These are phyloP conservation scores for Stagonosporopsis rhizophila DNA, from an alignment of 2,329 filamentous ascomycete species.

Conservation along the genomic window DNA sequence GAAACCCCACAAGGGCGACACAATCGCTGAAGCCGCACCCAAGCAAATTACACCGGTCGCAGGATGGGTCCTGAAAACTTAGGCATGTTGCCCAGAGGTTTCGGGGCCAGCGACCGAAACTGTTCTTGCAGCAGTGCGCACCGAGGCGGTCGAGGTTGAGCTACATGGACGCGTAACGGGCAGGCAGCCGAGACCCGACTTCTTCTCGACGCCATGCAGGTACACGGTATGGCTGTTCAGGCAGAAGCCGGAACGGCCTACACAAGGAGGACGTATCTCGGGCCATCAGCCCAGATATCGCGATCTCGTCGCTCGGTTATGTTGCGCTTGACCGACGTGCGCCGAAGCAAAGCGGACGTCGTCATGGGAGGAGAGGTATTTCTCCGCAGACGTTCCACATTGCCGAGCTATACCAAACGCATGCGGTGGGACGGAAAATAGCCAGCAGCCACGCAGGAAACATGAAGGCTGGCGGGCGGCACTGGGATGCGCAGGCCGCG, in stretches of 20 bases:
- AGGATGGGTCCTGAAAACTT: conserved; percentile 7
- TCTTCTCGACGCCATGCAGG: conserved; percentile 20
- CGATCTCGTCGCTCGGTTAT: conserved; percentile 10
- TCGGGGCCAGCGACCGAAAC: conserved; percentile 16
- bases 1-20: conserved; percentile 24
- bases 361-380: conserved; percentile 20
- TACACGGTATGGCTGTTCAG: conserved; percentile 8
- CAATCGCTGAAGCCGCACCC: conserved; percentile 10
- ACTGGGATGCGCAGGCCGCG: conserved; percentile 11
- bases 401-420: conserved; percentile 18
- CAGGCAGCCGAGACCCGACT: conserved; percentile 11
- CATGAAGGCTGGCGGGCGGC: conserved; percentile 10
- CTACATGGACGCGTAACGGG: neutral
- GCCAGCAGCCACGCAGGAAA: conserved; percentile 8
- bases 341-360: conserved; percentile 20
- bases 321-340: conserved; percentile 10
- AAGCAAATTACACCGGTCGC: conserved; percentile 10
- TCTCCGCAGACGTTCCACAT: conserved; percentile 18
- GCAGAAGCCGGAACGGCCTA: conserved; percentile 10
- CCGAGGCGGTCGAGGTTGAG: conserved; percentile 2
- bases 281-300: conserved; percentile 12
- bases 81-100: conserved; percentile 22
- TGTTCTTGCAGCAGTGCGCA: conserved; percentile 12
- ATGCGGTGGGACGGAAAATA: conserved; percentile 17
- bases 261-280: conserved; percentile 14